Percentiles rank a stretch among this genome's conserved stretches.
These are phyloP conservation scores for Cotoneaster glaucophyllus DNA, from an alignment of 306 rosid species.

Conservation along the genomic window DNA sequence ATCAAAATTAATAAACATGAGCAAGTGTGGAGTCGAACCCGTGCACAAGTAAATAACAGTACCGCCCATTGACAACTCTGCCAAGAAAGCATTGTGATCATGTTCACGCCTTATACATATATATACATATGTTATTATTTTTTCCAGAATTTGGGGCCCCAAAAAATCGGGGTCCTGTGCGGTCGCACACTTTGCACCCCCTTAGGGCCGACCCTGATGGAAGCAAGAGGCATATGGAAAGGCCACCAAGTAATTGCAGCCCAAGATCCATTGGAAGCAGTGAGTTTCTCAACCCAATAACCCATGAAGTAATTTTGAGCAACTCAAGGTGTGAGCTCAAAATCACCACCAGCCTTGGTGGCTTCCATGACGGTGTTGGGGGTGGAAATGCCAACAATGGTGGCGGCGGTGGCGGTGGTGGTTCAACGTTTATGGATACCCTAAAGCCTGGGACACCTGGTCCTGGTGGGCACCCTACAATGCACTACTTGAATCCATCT, in stretches of 20 bases:
- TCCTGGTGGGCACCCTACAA: constrained; percentile 65
- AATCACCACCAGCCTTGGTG: constrained; percentile 68
- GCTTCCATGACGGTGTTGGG: constrained; percentile 47
- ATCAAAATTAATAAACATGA: no score
- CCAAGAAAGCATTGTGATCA: no score
- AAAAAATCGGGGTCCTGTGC: no score
- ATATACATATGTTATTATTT: no score
- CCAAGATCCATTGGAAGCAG: constrained; percentile 93
- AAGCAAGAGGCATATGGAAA: constrained; percentile 71
- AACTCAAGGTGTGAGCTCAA: constrained; percentile 89
- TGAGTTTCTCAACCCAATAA: constrained; percentile 81
- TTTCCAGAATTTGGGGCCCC: no score
- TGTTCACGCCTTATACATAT: no score
- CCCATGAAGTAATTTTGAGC: constrained; percentile 78
- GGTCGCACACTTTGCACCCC: no score
- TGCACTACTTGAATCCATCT: constrained; percentile 68
- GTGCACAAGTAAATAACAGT: no score
- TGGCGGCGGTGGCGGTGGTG: constrained; percentile 12
- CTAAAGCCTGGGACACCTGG: constrained; percentile 84
- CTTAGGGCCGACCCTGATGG: no score
- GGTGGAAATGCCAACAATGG: constrained; percentile 12
- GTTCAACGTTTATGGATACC: constrained; percentile 63
- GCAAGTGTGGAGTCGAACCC: no score
- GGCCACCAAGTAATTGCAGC: constrained; percentile 72
- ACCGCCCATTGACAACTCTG: no score